phyloP scores from a whole-genome alignment of 192 early-diverging fungal genomes.

The Coemansia sp. region DNA sequence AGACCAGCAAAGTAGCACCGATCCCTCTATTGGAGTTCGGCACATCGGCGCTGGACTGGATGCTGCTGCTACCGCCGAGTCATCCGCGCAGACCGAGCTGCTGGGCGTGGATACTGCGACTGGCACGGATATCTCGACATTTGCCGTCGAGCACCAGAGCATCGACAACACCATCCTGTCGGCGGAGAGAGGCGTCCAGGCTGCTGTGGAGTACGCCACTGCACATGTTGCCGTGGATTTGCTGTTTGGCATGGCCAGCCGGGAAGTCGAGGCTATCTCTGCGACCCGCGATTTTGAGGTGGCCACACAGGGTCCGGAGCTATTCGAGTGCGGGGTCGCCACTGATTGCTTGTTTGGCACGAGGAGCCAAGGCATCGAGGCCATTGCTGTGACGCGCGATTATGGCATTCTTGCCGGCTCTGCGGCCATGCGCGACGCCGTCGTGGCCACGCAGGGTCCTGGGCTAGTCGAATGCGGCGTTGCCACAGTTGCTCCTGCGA shows the following conservation, averaged over 20 bases:
- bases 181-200: conserved; percentile 2
- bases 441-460: conserved; percentile 13
- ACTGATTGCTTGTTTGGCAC: conserved; percentile 29
- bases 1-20: conserved; percentile 11
- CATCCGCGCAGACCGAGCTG: neutral
- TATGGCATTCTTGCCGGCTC: conserved; percentile 12
- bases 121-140: conserved; percentile 18
- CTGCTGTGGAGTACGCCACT: neutral
- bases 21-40: conserved; percentile 14
- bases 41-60: conserved; percentile 12
- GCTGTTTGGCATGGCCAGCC: conserved; percentile 3
- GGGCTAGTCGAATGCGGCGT: conserved; percentile 21
- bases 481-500: conserved; percentile 10
- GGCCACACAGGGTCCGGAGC: conserved; percentile 7
- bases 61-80: neutral
- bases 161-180: conserved; percentile 5
- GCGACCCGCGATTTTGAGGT: neutral
- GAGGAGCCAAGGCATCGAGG: conserved; percentile 8
- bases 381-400: conserved; percentile 4
- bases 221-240: conserved; percentile 5
- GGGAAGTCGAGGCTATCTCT: conserved; percentile 7
- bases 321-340: conserved; percentile 2
- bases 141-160: neutral
- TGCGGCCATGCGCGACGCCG: conserved; percentile 8
- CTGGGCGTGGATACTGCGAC: neutral